Base-by-base conservation (phyloP, 2,329 filamentous ascomycete genomes). In the Colletotrichum sp. region DNA sequence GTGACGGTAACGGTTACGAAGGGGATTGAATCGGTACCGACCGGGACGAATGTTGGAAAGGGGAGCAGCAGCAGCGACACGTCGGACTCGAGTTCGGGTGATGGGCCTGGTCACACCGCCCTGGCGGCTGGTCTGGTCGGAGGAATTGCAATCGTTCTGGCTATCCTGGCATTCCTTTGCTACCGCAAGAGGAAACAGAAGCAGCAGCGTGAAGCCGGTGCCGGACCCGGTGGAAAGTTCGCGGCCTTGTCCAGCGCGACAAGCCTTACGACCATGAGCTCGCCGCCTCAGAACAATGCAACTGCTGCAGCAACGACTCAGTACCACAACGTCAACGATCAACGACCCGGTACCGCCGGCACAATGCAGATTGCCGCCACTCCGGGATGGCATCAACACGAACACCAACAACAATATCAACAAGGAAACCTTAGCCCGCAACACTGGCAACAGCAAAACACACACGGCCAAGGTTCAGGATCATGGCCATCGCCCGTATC, bases 251-350 rank as follows among this genome's bases (percentile, higher is more conserved):
- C 57, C 26, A 76, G 74, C n/a, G 74, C 74, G 30, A 76, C 74
- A 21, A 76, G 74, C 59, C 74, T 76, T 60, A 74, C 74, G 49
- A 73, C 70, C 7, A 76, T 76, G 59, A 63, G 32, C 57, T 74
- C 70, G 24, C 65, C 70, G 18, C 64, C 64, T 8, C 70, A 60
- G 9, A 32, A 30, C 30, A 62, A 30, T 8, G 59, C 59, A 5
- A 32, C 28, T 21, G 59, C 59, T 15, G 59, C 59, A 36, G 34
- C 63, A 13, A 64, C 73, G 8, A 59, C 74, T 7, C 64, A 72
- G 30, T 69, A 74, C 24, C 26, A 60, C 70, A 71, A 65, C 30
- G 59, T 60, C 10, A 49, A 59, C 34, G 64, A 49, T 12, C 44
- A 7, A 9, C 21, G 69, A 49, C 63, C 63, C 6, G 55, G 62